Conservation (phyloP, 176 grass and related monocot genomes). For the Alopecurus myosuroides region DNA sequence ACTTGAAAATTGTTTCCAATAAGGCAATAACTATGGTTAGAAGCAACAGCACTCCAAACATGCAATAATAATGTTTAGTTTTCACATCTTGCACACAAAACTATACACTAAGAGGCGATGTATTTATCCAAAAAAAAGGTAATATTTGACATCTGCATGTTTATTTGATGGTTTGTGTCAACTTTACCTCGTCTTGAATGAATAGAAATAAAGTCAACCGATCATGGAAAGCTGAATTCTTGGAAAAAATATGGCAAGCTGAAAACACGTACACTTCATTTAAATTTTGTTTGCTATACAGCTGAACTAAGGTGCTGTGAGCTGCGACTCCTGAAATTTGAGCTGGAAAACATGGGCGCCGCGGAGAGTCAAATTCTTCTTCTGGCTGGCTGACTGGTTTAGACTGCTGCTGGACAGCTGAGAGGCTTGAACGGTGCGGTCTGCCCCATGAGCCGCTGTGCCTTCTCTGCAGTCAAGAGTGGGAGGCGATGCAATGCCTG, state of each 20-base stretch:
- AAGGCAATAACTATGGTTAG: background rate
- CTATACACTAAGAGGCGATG: background rate
- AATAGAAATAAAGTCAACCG: slow-evolving; percentile 11
- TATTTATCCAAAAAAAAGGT: background rate
- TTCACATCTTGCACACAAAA: background rate
- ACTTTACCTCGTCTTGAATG: background rate
- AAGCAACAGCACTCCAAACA: background rate
- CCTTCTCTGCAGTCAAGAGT: too few relatives aligned
- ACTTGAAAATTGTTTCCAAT: background rate
- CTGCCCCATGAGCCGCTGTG: too few relatives aligned
- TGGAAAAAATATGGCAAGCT: background rate
- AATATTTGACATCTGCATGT: background rate
- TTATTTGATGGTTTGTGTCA: background rate
- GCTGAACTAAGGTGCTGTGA: background rate
- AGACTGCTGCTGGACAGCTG: too few relatives aligned
- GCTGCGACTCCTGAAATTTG: too few relatives aligned
- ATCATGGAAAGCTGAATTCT: background rate
- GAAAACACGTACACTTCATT: background rate
- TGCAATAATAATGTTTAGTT: background rate
- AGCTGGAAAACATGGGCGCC: too few relatives aligned
- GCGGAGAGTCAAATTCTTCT: too few relatives aligned
- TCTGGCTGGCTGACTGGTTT: too few relatives aligned
- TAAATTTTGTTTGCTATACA: background rate
- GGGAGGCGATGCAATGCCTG: too few relatives aligned
- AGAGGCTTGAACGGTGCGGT: too few relatives aligned